These are phyloP conservation scores for Entamoeba nuttalli DNA, from an alignment of 208 protist species.

Conservation along the genomic window DNA sequence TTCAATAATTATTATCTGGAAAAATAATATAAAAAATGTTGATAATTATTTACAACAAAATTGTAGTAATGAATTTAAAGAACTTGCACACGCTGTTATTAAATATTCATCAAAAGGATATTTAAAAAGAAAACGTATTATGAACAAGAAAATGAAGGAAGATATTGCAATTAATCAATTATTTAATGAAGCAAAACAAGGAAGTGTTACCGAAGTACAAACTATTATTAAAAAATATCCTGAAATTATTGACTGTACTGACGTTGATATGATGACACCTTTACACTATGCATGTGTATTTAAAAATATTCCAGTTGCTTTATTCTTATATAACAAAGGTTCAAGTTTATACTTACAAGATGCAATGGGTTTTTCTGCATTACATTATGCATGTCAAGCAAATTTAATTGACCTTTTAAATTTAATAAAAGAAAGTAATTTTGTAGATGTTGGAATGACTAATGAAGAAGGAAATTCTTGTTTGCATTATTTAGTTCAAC, in stretches of 20 bases:
- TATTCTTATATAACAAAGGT: neutral
- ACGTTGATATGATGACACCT: neutral
- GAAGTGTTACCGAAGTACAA: neutral
- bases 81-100: neutral
- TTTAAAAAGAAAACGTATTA: neutral
- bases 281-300: neutral
- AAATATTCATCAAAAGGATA: neutral
- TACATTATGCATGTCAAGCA: neutral
- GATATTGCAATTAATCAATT: neutral
- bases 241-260: neutral
- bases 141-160: neutral
- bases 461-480: neutral
- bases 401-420: neutral
- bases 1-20: neutral
- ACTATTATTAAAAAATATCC: neutral
- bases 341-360: neutral
- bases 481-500: neutral
- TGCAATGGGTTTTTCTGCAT: neutral
- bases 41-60: neutral
- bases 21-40: neutral
- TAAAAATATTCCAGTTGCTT: neutral
- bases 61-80: neutral
- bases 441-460: neutral
- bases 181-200: neutral
- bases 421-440: neutral